Evolutionary conservation across 768 basidiomycete genomes (phyloP), one percentile per base, ranked within the genome.

Genomic region (Phylloporus scabripes): DNA sequence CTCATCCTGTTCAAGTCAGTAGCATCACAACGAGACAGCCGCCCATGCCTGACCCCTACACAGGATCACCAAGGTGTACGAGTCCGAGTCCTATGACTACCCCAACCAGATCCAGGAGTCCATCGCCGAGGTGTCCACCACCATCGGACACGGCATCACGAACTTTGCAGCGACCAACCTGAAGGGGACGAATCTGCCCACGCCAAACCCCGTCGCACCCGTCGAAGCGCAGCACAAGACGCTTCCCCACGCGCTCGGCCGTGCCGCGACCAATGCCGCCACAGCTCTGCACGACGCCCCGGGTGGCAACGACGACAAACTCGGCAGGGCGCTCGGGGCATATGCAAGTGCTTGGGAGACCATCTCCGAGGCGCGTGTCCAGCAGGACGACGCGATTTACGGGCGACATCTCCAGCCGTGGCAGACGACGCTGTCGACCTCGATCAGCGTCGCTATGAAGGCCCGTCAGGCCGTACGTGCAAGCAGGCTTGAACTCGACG

Each of bases 391-490:
- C 15, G 70, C 78, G 2, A 83, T 97, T 56, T 74, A 74, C 59
- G 69, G 66, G 26, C 72, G 75, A 46, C 93, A 91, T 69, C 68
- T 92, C 54, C 74, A 76, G 42, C 90, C 91, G 2, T 94, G 92
- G 92, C 87, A 90, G 70, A 82, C 83, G 21, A 96, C 92, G 6
- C 70, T 98, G 52, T 80, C 81, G 55, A 84, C 86, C 17, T 84
- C 83, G 46, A 83, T 99, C 62, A 77, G 81, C 8, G 83, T 96
- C 14, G 96, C 96, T 15, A 80, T 97, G 80, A 95, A 92, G 74
- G 92, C 95, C 0, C 78, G 90, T 42, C 83, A 87, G 66, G 86
- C 87, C 0, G 91, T 93, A 31, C 76, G 82, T 32, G 72, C 76
- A 12, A 89, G 87, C 64, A 72, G 92, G 55, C 75, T 96, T 45